Evolutionary conservation across 1,139 yeast genomes (phyloP), one percentile per base, ranked within the genome.

Genomic region (Yamadazyma songkhlaensis): DNA sequence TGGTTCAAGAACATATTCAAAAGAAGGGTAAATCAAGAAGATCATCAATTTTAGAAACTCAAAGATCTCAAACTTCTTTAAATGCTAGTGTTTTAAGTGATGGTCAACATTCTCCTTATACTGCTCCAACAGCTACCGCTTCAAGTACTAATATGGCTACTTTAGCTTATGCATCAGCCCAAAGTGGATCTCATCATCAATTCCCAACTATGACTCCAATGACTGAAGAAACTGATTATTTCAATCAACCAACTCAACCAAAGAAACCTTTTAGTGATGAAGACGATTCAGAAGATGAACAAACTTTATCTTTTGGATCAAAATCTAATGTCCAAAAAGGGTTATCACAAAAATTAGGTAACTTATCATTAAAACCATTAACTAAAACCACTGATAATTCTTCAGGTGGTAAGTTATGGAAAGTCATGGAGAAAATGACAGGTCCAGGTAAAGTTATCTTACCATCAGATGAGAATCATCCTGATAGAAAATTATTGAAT

Each of bases 361-460:
- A 53, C 31, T 48, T 69, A 50, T 62, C 62, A 38, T 55, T 71
- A 45, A 69, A 67, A 47, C 75, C 75, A 31, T 66, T 68, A 49
- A 52, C 64, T 13, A 49, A 59, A 32, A 40, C 53, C 29, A 36
- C 48, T 43, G 45, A 52, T 44, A 38, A 40, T 29, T 45, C 56
- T 25, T 60, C 76, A 3, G 84, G 84, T 22, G 79, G 77, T 45
- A 73, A 68, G 44, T 68, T 92, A 46, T 92, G 97, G 97, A 77
- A 79, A 35, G 79, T 84, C 30, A 92, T 92, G 98, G 76, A 77
- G 48, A 73, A 75, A 46, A 74, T 89, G 71, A 85, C 96, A 3
- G 92, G 95, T 12, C 79, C 84, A 11, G 97, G 96, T 37, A 74
- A 74, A 48, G 87, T 82, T 13, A 84, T 92, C 33, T 59, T 68